Conservation (phyloP, 139 green algal species). For the Astrephomene gubernaculifera region DNA sequence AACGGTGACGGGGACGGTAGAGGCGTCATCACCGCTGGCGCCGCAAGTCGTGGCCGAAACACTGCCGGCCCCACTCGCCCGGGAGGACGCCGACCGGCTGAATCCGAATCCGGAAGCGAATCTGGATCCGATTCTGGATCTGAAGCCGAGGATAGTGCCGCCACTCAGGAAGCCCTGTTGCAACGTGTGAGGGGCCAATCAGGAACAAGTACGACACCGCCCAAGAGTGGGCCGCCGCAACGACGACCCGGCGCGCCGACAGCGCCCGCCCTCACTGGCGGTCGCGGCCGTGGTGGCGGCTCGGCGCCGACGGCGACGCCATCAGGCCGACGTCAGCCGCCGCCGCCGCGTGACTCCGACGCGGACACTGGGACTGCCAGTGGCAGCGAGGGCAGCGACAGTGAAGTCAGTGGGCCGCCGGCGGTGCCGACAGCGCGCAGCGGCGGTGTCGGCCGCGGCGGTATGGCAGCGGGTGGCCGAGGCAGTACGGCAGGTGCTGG, state of each 20-base stretch:
- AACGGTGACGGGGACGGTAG: neutral
- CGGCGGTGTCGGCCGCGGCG: neutral
- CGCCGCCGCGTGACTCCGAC: neutral
- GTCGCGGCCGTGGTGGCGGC: conserved; percentile 11
- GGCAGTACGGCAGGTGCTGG: neutral
- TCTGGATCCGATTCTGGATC: neutral
- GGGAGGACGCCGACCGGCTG: neutral
- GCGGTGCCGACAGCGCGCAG: neutral
- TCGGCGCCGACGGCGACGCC: neutral
- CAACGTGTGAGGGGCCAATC: neutral
- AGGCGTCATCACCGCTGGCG: neutral
- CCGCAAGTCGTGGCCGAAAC: neutral
- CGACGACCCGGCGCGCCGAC: neutral
- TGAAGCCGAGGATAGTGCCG: conserved; percentile 14
- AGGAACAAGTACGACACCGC: neutral
- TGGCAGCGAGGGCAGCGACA: conserved; percentile 6
- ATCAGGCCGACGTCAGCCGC: neutral
- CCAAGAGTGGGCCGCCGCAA: neutral
- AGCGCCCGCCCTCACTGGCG: neutral
- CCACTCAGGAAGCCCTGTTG: conserved; percentile 1
- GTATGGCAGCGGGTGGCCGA: neutral
- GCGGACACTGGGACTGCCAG: neutral
- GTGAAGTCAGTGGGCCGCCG: neutral
- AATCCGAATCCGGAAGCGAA: neutral
- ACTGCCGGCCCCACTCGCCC: neutral